Base-by-base conservation (phyloP, 139 green algal species). In the Pleodorina starrii region DNA sequence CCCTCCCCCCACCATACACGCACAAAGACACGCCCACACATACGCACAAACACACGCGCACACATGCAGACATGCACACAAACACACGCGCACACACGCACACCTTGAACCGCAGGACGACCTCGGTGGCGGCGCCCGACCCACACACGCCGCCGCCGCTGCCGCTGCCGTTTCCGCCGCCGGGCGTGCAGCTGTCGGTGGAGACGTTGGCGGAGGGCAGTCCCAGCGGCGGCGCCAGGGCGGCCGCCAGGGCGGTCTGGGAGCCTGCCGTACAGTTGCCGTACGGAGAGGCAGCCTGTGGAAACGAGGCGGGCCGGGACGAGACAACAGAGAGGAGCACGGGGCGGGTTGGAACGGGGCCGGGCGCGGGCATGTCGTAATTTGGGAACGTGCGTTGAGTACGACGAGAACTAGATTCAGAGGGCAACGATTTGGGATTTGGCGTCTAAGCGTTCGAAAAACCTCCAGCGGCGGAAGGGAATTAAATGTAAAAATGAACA, bases 161-260 rank as follows among this genome's bases (percentile, higher is more conserved):
- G 11, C 66, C 66, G 66, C 32, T 44, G 10, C 68, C 68, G 21
- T 11, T 17, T 29, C 57, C 23, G 57, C 19, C 23, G 57, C 5
- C 68, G 38, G 68, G 32, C 35, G 19, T 21, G 38, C 68, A 76
- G 35, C 35, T 46, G 35, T 29, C 1, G 68, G 68, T 76, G 5
- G 68, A 48, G 68, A 76, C 46, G 68, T 76, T 76, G 68, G 68
- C 6, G 35, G 68, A 3, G 68, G 68, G 68, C 68, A 76, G 35
- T 10, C 68, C 5, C 68, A 76, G 32, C 38, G 2, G 35, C 36
- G 4, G 14, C 35, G 32, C 68, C 68, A 76, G 68, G 21, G 35
- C 35, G 5, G 68, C 38, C 10, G 35, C 32, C 38, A 76, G 68
- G 25, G 2, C 35, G 14, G 35, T 10, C 68, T 76, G 68, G 2